Conservation (phyloP, 176 grass and related monocot species). For the Raddia distichophylla region DNA sequence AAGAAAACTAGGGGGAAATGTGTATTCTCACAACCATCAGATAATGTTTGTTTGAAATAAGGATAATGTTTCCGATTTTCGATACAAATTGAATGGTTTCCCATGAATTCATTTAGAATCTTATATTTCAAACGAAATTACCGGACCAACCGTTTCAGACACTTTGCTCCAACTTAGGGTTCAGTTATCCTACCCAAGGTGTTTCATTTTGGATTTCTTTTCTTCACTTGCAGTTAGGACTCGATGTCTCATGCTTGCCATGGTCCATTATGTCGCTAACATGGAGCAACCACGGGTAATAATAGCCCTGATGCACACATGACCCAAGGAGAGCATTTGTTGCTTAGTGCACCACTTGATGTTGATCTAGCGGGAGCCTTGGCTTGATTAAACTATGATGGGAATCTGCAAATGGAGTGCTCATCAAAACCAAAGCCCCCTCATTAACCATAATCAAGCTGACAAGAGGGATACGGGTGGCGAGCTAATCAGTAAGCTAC, state of each 20-base stretch:
- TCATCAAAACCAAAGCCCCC: conserved; percentile 44
- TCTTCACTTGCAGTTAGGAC: conserved; percentile 15
- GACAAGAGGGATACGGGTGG: conserved; percentile 3
- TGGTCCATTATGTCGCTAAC: conserved; percentile 56
- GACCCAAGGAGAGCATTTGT: conserved; percentile 41
- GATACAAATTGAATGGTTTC: no score
- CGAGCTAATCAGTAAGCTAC: not conserved
- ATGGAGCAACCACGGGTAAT: conserved; percentile 43
- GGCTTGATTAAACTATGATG: conserved; percentile 57
- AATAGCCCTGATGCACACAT: conserved; percentile 43
- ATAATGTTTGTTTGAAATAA: no score
- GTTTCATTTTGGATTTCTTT: not conserved
- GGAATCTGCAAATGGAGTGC: conserved; percentile 47
- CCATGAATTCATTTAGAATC: no score
- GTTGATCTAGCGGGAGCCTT: conserved; percentile 20
- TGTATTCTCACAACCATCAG: no score
- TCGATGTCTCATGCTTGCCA: conserved; percentile 36
- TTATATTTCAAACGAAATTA: no score
- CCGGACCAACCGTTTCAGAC: not conserved
- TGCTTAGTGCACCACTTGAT: conserved; percentile 65
- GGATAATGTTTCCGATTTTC: no score
- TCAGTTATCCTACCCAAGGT: not conserved
- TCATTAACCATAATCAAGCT: conserved; percentile 29
- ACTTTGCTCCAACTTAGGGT: not conserved
- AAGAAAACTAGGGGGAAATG: no score